phyloP scores from a whole-genome alignment of 805 yeast species.

The Saturnispora bothae region DNA sequence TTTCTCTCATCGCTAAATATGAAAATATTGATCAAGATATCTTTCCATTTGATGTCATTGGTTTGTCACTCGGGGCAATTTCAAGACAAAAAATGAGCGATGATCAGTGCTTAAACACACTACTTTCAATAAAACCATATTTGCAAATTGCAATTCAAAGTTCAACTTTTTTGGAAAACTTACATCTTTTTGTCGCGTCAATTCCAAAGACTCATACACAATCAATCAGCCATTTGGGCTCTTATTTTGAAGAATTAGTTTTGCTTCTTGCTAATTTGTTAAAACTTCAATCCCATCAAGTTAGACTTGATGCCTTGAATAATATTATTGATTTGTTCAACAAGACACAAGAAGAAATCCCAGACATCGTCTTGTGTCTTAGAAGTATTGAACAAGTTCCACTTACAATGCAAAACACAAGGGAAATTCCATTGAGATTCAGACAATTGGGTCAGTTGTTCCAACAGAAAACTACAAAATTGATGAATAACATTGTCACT shows the following conservation, averaged over 20 bases:
- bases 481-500: constrained; percentile 28
- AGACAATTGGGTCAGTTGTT: constrained; percentile 44
- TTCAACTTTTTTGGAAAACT: constrained; percentile 28
- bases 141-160: constrained; percentile 24
- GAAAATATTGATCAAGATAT: constrained; percentile 7
- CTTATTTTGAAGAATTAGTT: constrained; percentile 15
- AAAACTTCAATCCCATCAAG: constrained; percentile 36
- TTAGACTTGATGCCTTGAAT: constrained; percentile 36
- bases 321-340: constrained; percentile 34
- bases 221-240: constrained; percentile 6
- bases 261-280: constrained; percentile 28
- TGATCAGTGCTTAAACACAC: constrained; percentile 9
- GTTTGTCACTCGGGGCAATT: constrained; percentile 29
- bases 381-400: constrained; percentile 64
- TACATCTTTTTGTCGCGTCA: constrained; percentile 20
- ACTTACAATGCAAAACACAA: constrained; percentile 51
- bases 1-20: constrained; percentile 9
- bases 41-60: constrained; percentile 34
- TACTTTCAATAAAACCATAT: constrained; percentile 18
- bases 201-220: not conserved
- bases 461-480: constrained; percentile 16
- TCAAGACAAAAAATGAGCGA: constrained; percentile 18
- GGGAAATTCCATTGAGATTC: constrained; percentile 64
- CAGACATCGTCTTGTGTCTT: constrained; percentile 30
- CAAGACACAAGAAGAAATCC: constrained; percentile 19